These are phyloP conservation scores for Oryza meyeriana DNA, from an alignment of 176 grass and related monocot genomes.

Conservation along the genomic window DNA sequence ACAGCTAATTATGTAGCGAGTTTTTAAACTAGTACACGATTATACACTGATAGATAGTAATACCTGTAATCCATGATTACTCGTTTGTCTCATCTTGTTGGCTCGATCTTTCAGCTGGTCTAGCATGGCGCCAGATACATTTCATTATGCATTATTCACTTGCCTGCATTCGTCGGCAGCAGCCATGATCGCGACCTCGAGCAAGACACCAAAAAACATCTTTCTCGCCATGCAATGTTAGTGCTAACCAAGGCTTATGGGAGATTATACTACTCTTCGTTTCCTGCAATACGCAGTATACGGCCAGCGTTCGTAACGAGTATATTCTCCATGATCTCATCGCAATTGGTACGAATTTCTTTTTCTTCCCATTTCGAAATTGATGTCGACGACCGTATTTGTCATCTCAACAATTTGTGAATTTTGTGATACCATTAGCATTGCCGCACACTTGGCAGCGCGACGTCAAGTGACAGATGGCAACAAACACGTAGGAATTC, in stretches of 20 bases:
- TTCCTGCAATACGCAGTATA: conserved; percentile 20
- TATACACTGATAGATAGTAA: not conserved
- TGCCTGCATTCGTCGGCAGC: conserved; percentile 2
- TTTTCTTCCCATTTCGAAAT: not conserved
- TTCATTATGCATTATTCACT: not conserved
- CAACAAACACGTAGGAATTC: conserved; percentile 42
- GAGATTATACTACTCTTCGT: not conserved
- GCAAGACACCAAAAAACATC: conserved; percentile 32
- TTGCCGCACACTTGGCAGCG: conserved; percentile 39
- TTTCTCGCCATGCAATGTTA: conserved; percentile 31
- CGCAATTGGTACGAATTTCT: not conserved
- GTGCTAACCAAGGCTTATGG: not conserved
- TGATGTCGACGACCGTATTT: not conserved
- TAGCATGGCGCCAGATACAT: not conserved
- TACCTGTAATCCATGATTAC: not conserved
- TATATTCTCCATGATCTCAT: conserved; percentile 35
- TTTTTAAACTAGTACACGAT: not conserved
- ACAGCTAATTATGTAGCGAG: not conserved
- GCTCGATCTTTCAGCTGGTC: not conserved
- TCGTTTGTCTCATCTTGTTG: not conserved
- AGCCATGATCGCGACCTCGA: conserved; percentile 18
- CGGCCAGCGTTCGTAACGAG: not conserved
- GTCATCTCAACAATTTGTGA: not conserved
- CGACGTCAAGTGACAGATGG: not conserved
- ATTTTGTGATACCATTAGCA: not conserved